These are phyloP conservation scores for Fusarium dlaminii DNA, from an alignment of 2,329 filamentous ascomycete species.

Conservation along the genomic window DNA sequence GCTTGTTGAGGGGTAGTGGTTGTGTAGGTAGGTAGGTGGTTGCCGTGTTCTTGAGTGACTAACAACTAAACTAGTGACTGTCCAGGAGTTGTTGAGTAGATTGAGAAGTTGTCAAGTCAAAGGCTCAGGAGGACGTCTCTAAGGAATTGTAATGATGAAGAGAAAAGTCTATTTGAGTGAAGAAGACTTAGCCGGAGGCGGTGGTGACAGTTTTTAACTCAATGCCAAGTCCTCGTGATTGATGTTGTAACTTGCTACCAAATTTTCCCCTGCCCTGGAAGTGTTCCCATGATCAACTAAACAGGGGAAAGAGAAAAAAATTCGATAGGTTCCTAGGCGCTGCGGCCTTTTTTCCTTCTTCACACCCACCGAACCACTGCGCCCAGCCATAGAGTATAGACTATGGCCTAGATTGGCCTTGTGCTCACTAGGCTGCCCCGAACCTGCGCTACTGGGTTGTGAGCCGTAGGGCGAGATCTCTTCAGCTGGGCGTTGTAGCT, in stretches of 20 bases:
- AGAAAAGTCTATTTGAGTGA: neutral
- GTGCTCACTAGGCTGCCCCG: constrained; percentile 19
- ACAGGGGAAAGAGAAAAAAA: constrained; percentile 24
- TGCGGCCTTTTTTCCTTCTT: constrained; percentile 4
- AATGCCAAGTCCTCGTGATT: constrained; percentile 36
- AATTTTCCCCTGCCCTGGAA: constrained; percentile 18
- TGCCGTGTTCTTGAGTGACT: neutral
- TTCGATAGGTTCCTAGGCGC: constrained; percentile 8
- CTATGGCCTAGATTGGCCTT: constrained; percentile 16
- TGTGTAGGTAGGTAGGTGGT: neutral
- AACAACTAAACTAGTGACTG: neutral
- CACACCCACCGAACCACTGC: constrained; percentile 10
- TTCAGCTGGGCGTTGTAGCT: neutral
- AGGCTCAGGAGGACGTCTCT: neutral
- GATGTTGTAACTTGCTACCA: constrained; percentile 31
- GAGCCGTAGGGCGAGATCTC: neutral
- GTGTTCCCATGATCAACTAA: constrained; percentile 37
- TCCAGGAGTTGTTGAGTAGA: neutral
- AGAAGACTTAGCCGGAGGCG: neutral
- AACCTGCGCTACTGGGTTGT: neutral
- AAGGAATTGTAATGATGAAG: neutral
- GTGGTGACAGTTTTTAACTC: constrained; percentile 29
- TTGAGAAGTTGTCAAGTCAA: neutral
- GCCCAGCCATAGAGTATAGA: constrained; percentile 6
- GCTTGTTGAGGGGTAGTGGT: neutral